Evolutionary conservation across 2,329 filamentous ascomycete species (phyloP), one percentile per base, ranked within the genome.

Genomic region (Gnomoniopsis sp.): DNA sequence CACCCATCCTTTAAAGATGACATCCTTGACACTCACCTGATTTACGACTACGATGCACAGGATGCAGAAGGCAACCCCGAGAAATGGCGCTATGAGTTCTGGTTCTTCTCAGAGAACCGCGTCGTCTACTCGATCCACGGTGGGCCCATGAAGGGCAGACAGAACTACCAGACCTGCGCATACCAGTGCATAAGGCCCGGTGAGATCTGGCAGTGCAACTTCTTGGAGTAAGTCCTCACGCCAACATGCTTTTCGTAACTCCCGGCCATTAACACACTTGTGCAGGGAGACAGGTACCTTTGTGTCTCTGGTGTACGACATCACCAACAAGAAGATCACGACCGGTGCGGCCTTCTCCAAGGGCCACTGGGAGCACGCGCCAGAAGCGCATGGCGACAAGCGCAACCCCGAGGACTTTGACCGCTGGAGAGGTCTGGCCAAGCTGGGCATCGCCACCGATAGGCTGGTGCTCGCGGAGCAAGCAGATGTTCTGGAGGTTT

Each of bases 31-130:
- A 75, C 78, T 2, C 81, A 85, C 62, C 71, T 85, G 1, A 73
- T 85, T 55, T 85, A 86, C 67, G 81, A 85, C 63, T 84, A 85
- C 63, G 73, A 77, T 44, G 80, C 79, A 0, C 68, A 78, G 54
- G 76, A 80, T 56, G 63, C 62, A 2, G 57, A 76, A 1, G 79
- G 81, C 11, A 79, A 79, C 6, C 76, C 80, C 0, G 79, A 84
- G 53, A 85, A 82, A 66, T 86, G 82, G 83, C 77, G 80, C 1
- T 86, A 86, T 64, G 83, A 86, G 60, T 78, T 86, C 66, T 85
- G 83, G 82, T 84, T 84, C 69, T 81, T 80, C 64, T 82, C 77
- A n/a, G 70, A 77, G 19, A 70, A 76, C 55, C 76, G 81, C 4
- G 77, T 84, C 50, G 78, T 85, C 59, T 86, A 86, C 63, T 77